Conservation (phyloP, 2,329 filamentous ascomycete genomes). For the Didymella glomerata region DNA sequence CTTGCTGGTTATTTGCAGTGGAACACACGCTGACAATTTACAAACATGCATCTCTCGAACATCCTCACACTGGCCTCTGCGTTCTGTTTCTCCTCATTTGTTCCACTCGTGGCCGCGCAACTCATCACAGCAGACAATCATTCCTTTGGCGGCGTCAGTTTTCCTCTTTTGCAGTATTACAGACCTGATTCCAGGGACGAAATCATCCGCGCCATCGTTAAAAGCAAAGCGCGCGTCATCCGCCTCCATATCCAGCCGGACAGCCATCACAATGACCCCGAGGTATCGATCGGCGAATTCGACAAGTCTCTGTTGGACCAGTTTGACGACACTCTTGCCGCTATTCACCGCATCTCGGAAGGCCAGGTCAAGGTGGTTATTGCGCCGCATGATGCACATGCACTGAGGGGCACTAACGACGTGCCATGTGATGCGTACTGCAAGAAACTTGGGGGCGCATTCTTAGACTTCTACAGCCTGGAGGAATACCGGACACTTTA, state of each 20-base stretch:
- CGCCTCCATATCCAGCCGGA: conserved; percentile 46
- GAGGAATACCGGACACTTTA: conserved; percentile 41
- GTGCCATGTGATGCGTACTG: conserved; percentile 49
- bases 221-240: conserved; percentile 43
- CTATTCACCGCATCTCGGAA: conserved; percentile 47
- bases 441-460: conserved; percentile 41
- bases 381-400: conserved; percentile 47
- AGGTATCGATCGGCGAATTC: conserved; percentile 42
- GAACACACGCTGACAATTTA: conserved; percentile 21
- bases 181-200: conserved; percentile 38
- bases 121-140: conserved; percentile 43
- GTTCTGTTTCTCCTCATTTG: conserved; percentile 18
- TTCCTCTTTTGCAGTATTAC: conserved; percentile 44
- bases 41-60: conserved; percentile 37
- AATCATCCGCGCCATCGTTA: conserved; percentile 42
- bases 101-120: conserved; percentile 29
- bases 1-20: neutral
- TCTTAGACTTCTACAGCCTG: conserved; percentile 48
- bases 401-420: conserved; percentile 42
- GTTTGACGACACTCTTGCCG: conserved; percentile 47
- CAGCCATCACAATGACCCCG: conserved; percentile 42
- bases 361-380: conserved; percentile 50
- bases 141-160: conserved; percentile 49
- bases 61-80: conserved; percentile 31
- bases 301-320: conserved; percentile 45